Conservation (phyloP, 1,284 basidiomycete species). For the Exobasidium rhododendri region DNA sequence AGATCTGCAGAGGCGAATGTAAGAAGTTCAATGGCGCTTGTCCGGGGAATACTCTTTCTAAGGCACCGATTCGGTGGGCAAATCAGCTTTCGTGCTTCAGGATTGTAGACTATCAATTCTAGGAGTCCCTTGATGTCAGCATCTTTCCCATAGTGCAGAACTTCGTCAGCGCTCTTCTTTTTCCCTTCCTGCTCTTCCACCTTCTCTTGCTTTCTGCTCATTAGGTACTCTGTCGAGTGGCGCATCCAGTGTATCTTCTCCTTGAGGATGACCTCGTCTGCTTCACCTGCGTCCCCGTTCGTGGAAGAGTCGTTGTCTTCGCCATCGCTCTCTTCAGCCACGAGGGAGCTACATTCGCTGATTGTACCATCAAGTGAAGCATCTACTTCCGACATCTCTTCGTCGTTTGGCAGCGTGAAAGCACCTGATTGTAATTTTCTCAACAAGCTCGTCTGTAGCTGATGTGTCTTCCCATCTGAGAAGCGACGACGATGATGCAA, state of each 20-base stretch:
- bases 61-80: not conserved
- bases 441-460: not conserved
- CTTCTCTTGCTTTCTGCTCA: too few species aligned
- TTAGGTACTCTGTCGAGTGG: not conserved
- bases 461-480: not conserved
- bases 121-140: not conserved
- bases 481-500: constrained; percentile 2
- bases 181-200: not conserved
- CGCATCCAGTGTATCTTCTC: not conserved
- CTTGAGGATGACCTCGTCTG: not conserved
- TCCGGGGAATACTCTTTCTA: not conserved
- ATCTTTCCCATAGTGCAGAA: too few species aligned
- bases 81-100: not conserved
- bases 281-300: not conserved
- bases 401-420: not conserved
- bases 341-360: constrained; percentile 10
- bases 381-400: constrained; percentile 13
- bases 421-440: not conserved
- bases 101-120: not conserved
- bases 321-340: constrained; percentile 15
- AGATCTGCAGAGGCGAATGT: not conserved
- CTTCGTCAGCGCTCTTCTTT: not conserved
- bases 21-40: not conserved
- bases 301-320: constrained; percentile 11
- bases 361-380: constrained; percentile 12